Conservation (phyloP, 257 asterid genomes). For the Salvia miltiorrhiza region DNA sequence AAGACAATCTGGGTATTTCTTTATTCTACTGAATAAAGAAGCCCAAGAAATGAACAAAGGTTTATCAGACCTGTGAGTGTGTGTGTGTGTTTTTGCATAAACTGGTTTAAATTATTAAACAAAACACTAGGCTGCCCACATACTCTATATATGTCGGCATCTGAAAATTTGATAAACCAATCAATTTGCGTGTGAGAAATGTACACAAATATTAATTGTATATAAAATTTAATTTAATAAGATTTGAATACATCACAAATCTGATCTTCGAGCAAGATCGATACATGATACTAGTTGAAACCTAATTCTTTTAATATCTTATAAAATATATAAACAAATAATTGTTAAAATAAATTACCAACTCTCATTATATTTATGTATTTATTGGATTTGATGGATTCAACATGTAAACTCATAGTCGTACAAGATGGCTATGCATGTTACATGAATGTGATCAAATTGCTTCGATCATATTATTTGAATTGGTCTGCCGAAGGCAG, state of each 20-base stretch:
- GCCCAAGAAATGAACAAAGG: constrained; percentile 17
- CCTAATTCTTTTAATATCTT: neutral
- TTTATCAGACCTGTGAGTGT: neutral
- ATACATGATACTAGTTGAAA: neutral
- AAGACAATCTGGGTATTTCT: constrained; percentile 23
- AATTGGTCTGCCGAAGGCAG: neutral
- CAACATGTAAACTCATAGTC: neutral
- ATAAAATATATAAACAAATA: neutral
- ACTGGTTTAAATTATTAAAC: constrained; percentile 18
- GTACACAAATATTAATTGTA: neutral
- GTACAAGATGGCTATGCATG: neutral
- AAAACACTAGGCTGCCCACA: constrained; percentile 24
- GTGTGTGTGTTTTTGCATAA: constrained; percentile 3
- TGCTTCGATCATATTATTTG: neutral
- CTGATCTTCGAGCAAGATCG: neutral
- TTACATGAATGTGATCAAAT: neutral
- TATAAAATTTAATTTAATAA: neutral
- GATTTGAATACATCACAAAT: constrained; percentile 2
- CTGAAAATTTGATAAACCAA: neutral
- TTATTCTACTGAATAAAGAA: constrained; percentile 15
- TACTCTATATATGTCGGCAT: constrained; percentile 22
- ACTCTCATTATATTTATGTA: neutral
- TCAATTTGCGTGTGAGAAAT: neutral
- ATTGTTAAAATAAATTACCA: neutral
- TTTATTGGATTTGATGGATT: neutral